A percentile compares a stretch with the other conserved stretches of the same genome.
phyloP scores from a whole-genome alignment of 257 asterid species.

The Salvia miltiorrhiza region DNA sequence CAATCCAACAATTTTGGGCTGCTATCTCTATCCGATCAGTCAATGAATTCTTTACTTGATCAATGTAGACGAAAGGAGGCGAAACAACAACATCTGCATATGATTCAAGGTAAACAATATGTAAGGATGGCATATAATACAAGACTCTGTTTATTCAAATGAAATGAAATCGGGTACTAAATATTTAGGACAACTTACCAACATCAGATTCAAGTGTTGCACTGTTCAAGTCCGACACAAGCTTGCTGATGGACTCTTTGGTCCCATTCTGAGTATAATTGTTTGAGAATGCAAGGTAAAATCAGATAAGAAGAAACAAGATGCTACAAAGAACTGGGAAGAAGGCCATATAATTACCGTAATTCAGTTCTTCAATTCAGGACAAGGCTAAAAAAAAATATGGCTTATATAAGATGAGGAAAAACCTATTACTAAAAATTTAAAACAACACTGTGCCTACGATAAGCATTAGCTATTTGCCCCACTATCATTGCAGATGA shows the following conservation, averaged over 20 bases:
- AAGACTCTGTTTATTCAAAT: neutral
- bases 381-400: neutral
- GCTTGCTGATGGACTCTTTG: constrained; percentile 82
- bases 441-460: neutral
- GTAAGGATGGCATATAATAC: neutral
- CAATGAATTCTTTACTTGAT: constrained; percentile 79
- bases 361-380: constrained; percentile 9
- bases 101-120: constrained; percentile 10
- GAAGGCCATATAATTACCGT: neutral
- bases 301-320: constrained; percentile 10
- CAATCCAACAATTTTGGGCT: constrained; percentile 96
- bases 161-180: neutral
- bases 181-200: constrained; percentile 46
- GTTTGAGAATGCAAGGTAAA: constrained; percentile 13
- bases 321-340: neutral
- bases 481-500: neutral
- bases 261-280: constrained; percentile 65
- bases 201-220: constrained; percentile 83
- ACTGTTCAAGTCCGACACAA: constrained; percentile 72
- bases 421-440: neutral
- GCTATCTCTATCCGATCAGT: constrained; percentile 71
- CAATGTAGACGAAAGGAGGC: constrained; percentile 95
- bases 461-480: neutral
- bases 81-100: constrained; percentile 89
- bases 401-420: neutral